Base-by-base conservation (phyloP, 2,329 filamentous ascomycete species). In the Fusarium nematophilum region DNA sequence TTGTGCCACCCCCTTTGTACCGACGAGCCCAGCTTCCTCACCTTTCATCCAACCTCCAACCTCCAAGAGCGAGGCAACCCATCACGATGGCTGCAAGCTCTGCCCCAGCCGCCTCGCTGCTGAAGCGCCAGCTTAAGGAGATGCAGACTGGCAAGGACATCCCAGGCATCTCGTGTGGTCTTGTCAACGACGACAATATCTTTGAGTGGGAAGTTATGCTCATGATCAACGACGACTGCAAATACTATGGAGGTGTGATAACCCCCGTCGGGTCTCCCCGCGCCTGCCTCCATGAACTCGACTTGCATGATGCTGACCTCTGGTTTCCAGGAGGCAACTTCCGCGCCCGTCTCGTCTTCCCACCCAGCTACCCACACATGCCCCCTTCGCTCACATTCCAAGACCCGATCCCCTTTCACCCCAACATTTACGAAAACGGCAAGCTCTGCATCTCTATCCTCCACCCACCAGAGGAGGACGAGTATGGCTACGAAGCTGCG, bases 171-270 rank as follows among this genome's bases (percentile, higher is more conserved):
- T 97, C 93, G 59, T 96, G 92, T 70, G 95, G 95, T 0, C 81
- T 99, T 36, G 88, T 93, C 46, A 88, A 89, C 70, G 91, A 90
- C 75, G 90, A 80, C 78, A 96, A 96, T 73, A 88, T 98, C 9
- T 97, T 97, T 66, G 91, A 96, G 80, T 99, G 95, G 95, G 93
- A 98, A 76, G 93, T 98, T 15, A 97, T 97, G 91, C 86, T 99
- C 58, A 98, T 99, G 94, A 94, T 98, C 65, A 92, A 87, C 60
- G 93, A 97, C 69, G 93, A 96, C 72, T 93, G 91, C 78, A 94
- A 93, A 78, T 91, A 91, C 76, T 97, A 97, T 70, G 93, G 93
- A 70, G 93, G 93, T 94, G 78, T 54, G 86, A n/a, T n/a, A n/a
- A n/a, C n/a, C n/a, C n/a, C n/a, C n/a, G n/a, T n/a, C n/a, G n/a